Evolutionary conservation across 768 basidiomycete species (phyloP), one percentile per base, ranked within the genome.

Genomic region (Multifurca ochricompacta): DNA sequence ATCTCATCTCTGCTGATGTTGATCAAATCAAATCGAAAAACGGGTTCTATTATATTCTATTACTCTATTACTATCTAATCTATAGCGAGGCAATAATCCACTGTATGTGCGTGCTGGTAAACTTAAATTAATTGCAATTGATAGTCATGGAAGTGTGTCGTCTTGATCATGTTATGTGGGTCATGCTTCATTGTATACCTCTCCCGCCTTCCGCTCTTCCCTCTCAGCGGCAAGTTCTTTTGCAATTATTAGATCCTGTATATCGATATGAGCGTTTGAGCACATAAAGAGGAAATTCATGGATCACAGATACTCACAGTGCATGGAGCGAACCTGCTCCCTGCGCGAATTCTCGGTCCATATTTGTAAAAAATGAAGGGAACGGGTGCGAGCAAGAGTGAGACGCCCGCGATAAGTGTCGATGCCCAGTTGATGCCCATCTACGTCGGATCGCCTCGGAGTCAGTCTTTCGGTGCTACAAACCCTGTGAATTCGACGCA

Each of bases 351-450:
- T 30, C 59, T 59, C 1, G 78, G 68, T 1, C 85, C 83, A 64
- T 77, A 85, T 45, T 75, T 75, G 67, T 79, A 82, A 69, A 87
- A 84, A 25, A 82, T 14, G 36, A 55, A 55, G 7, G 53, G 53
- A 14, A 40, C 50, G 9, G 53, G 53, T 19, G 51, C 51, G 41
- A 56, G 49, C n/a, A 56, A 13, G 48, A 55, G 16, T 14, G 32
- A 21, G 9, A 55, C 30, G 34, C 9, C 19, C 11, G 64, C 71
- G 34, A 70, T 62, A 19, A 74, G 57, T 8, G 67, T 55, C n/a
- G 25, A 28, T 9, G 45, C 52, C 47, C 48, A 51, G 25, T 50
- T 48, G 40, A 55, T 42, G 53, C 47, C 51, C 2, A 52, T 44
- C 42, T 53, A n/a, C n/a, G 56, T 5, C 11, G 31, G n/a, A 40